Conservation (phyloP, 2,329 filamentous ascomycete species). For the Cladobotryum mycophilum region DNA sequence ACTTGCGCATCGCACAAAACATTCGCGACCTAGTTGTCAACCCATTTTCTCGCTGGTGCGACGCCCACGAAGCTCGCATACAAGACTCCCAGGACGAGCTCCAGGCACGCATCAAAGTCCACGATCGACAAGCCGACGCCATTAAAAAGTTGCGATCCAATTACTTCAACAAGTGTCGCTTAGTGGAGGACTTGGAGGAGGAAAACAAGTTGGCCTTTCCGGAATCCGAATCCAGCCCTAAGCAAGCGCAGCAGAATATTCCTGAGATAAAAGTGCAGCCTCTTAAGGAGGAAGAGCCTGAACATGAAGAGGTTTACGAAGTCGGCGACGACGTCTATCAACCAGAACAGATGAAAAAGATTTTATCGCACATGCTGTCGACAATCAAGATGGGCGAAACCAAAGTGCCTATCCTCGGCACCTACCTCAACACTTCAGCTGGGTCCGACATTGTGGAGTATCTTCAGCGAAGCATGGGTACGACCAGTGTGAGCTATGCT, state of each 20-base stretch:
- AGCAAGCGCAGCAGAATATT: conserved; percentile 51
- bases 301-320: conserved; percentile 75
- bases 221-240: conserved; percentile 67
- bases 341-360: conserved; percentile 84
- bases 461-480: conserved; percentile 79
- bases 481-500: conserved; percentile 79
- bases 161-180: conserved; percentile 98
- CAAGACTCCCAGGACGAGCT: conserved; percentile 94
- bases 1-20: conserved; percentile 92
- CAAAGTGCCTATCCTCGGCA: conserved; percentile 92
- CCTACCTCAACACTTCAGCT: conserved; percentile 85
- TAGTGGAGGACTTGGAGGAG: conserved; percentile 94
- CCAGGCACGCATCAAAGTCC: conserved; percentile 81
- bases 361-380: conserved; percentile 78
- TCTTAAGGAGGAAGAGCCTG: conserved; percentile 54
- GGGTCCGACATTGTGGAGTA: conserved; percentile 95
- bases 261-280: conserved; percentile 85
- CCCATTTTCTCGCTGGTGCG: conserved; percentile 93
- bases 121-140: conserved; percentile 83
- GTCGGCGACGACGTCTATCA: conserved; percentile 84
- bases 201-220: conserved; percentile 98
- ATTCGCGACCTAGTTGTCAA: conserved; percentile 93
- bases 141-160: conserved; percentile 91
- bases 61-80: conserved; percentile 84
- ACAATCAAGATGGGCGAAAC: conserved; percentile 82